phyloP scores from a whole-genome alignment of 495 filamentous ascomycete species.

The Penicillium daleae region DNA sequence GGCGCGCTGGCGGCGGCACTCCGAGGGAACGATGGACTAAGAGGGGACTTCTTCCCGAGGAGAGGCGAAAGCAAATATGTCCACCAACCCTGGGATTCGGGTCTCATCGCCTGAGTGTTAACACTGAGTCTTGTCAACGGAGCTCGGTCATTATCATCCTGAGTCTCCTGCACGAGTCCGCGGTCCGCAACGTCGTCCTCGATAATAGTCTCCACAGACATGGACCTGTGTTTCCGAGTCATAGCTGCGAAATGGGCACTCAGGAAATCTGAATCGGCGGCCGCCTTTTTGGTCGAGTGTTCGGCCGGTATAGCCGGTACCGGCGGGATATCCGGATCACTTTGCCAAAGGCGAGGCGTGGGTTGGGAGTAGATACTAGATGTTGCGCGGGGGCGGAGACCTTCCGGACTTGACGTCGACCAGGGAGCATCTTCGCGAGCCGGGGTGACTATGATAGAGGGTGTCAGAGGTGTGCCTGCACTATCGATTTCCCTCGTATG shows the following conservation, averaged over 20 bases:
- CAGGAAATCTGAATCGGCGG: constrained; percentile 39
- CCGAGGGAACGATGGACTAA: constrained; percentile 34
- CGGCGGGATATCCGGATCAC: constrained; percentile 52
- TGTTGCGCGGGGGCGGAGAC: constrained; percentile 44
- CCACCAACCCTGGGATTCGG: constrained; percentile 84
- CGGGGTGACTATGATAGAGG: constrained; percentile 69
- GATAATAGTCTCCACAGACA: constrained; percentile 58
- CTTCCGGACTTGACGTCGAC: constrained; percentile 38
- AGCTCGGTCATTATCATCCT: constrained; percentile 21
- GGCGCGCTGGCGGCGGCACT: constrained; percentile 37
- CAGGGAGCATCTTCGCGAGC: constrained; percentile 65
- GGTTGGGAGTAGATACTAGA: constrained; percentile 75
- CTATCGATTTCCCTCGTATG: constrained; percentile 37
- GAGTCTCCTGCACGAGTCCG: constrained; percentile 21
- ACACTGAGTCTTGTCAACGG: constrained; percentile 39
- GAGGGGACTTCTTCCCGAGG: constrained; percentile 44
- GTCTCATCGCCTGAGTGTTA: constrained; percentile 54
- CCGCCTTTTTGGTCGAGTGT: constrained; percentile 35
- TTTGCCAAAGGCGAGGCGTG: constrained; percentile 39
- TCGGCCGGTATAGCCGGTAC: constrained; percentile 64
- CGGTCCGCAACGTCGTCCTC: constrained; percentile 54
- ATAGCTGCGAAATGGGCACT: constrained; percentile 34
- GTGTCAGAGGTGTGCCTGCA: constrained; percentile 48
- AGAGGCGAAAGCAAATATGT: constrained; percentile 82
- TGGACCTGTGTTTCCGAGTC: constrained; percentile 35